Evolutionary conservation across 192 early-diverging fungal genomes (phyloP), one percentile per base, ranked within the genome.

Genomic region (Backusella australiensis): DNA sequence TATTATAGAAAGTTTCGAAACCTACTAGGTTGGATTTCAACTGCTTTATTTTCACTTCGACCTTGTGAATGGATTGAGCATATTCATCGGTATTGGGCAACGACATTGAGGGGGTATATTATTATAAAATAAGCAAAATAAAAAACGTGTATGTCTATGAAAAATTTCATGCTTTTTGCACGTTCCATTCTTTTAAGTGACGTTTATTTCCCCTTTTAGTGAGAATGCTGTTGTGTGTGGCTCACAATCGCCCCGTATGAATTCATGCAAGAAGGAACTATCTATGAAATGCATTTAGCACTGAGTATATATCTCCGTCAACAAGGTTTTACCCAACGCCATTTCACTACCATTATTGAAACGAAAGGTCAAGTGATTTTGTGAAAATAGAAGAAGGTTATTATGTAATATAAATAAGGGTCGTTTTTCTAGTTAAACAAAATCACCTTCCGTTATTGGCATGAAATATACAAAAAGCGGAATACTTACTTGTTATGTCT

Each of bases 11-110:
- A 63, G 56, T 63, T 63, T 23, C 23, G 2, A 63, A 63, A 63
- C 38, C 35, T 69, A 69, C 68, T 4, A 69, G 38, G 68, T 35
- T 69, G 5, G 35, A n/a, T 69, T 69, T 69, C 68, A 69, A 69
- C 38, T 39, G 36, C 38, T 69, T 69, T 69, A 69, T 69, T 69
- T 69, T 69, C 21, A 23, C 34, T 21, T 69, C 35, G 21, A 36
- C 35, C 39, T 69, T 69, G 9, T 12, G 21, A 26, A 63, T 69
- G 12, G 68, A 35, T 38, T 69, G 34, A 12, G 11, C 38, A 36
- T 21, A 41, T 21, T 69, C 68, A 69, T 69, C 38, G 35, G 34
- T 69, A 23, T 35, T 35, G 39, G 34, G 68, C 8, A 69, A 36
- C 8, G 38, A 69, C 68, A 69, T 69, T 23, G 23, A 9, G 23